Percentiles rank a stretch among this genome's conserved stretches.
phyloP scores from a whole-genome alignment of 257 asterid genomes.

The Haberlea rhodopensis region DNA sequence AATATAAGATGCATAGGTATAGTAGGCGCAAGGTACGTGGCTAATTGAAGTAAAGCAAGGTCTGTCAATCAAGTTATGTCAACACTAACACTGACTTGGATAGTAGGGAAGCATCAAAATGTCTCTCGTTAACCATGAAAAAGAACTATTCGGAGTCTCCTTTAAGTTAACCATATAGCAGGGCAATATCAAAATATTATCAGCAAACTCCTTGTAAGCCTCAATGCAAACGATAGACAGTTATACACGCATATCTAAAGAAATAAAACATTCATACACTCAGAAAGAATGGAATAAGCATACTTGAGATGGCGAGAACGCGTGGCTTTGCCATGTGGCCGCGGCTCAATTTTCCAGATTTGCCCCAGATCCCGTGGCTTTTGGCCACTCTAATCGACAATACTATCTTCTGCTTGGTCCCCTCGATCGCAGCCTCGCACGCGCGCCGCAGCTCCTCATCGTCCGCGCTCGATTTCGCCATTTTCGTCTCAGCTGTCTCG shows the following conservation, averaged over 20 bases:
- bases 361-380: slow-evolving; percentile 81
- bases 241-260: neutral
- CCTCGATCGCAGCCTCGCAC: slow-evolving; percentile 87
- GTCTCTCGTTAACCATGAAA: neutral
- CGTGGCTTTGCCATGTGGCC: slow-evolving; percentile 96
- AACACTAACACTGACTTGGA: slow-evolving; percentile 7
- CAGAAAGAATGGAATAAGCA: slow-evolving; percentile 9
- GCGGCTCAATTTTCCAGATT: slow-evolving; percentile 74
- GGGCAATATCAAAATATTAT: neutral
- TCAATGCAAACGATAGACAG: neutral
- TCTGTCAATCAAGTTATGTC: neutral
- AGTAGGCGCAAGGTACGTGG: neutral
- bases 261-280: neutral
- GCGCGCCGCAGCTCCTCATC: slow-evolving; percentile 94
- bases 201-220: slow-evolving; percentile 1
- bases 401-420: slow-evolving; percentile 68
- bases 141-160: neutral
- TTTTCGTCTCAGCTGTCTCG: slow-evolving; percentile 23
- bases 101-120: slow-evolving; percentile 13
- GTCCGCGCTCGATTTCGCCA: slow-evolving; percentile 99
- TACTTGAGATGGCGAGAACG: slow-evolving; percentile 92
- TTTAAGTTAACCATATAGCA: neutral
- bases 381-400: slow-evolving; percentile 97
- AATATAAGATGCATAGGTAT: neutral
- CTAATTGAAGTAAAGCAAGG: neutral